phyloP scores from a whole-genome alignment of 2,329 filamentous ascomycete species.

The Leptographium radiaticola region DNA sequence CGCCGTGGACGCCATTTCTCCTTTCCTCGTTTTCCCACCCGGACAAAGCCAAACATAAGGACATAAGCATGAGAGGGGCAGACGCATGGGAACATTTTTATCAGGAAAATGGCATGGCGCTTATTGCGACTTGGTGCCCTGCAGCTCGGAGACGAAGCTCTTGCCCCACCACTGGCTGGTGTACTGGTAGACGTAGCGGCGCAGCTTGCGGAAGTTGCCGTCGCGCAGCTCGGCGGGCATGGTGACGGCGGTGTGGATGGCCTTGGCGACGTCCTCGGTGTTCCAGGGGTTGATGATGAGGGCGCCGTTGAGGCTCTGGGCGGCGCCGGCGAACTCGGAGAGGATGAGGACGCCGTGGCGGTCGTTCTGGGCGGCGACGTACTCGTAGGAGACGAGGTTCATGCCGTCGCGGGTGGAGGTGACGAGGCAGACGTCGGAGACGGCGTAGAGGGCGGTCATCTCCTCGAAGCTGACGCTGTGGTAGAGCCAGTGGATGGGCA shows the following conservation, averaged over 20 bases:
- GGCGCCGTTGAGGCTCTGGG: constrained; percentile 85
- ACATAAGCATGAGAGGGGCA: neutral
- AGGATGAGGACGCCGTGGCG: constrained; percentile 89
- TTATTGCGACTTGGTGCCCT: constrained; percentile 6
- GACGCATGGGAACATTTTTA: too few relatives aligned
- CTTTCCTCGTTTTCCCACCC: neutral
- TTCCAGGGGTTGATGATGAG: constrained; percentile 98
- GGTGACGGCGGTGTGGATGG: constrained; percentile 91
- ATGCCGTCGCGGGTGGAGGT: constrained; percentile 96
- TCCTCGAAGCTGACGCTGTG: constrained; percentile 93
- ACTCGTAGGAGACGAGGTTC: constrained; percentile 97
- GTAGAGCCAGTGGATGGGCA: constrained; percentile 97
- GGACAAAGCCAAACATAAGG: neutral
- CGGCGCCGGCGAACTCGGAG: constrained; percentile 91
- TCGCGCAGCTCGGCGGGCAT: constrained; percentile 84
- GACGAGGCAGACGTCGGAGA: constrained; percentile 84
- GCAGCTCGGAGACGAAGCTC: constrained; percentile 76
- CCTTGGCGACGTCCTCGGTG: constrained; percentile 84
- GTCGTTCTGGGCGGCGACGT: constrained; percentile 85
- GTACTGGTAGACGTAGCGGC: constrained; percentile 94
- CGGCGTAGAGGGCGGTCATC: constrained; percentile 82
- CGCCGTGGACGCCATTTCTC: neutral
- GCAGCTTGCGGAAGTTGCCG: constrained; percentile 79
- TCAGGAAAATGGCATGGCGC: too few relatives aligned
- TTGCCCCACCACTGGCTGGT: constrained; percentile 96